Percentiles rank a stretch among this genome's conserved stretches.
Conservation (phyloP, 441 rosid genomes). For the Erodium moschatum region DNA sequence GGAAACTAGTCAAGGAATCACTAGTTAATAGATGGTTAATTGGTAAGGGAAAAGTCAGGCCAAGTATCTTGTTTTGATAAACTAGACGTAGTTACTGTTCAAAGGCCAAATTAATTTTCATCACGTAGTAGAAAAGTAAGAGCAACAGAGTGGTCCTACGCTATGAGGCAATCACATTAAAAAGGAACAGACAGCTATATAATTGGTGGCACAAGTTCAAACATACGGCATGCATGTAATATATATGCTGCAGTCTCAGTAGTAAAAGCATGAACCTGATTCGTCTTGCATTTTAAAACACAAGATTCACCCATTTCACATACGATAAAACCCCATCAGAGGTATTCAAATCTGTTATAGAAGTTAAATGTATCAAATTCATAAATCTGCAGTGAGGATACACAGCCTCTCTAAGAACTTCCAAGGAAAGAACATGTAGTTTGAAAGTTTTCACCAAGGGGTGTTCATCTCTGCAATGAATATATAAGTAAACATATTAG, state of each 20-base stretch:
- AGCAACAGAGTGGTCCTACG: background rate
- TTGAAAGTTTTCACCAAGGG: constrained; percentile 38
- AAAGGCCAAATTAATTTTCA: background rate
- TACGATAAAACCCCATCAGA: constrained; percentile 5
- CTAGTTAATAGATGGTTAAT: background rate
- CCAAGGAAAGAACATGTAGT: constrained; percentile 60
- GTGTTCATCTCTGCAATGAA: constrained; percentile 45
- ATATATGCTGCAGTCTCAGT: background rate
- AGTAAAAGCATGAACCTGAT: background rate
- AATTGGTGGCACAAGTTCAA: constrained; percentile 11
- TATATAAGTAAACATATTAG: constrained; percentile 20
- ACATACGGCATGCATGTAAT: background rate
- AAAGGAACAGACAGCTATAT: constrained; percentile 8
- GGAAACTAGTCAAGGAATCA: constrained; percentile 44
- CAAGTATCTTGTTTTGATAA: background rate
- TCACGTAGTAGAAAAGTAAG: background rate
- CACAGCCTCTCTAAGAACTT: constrained; percentile 72
- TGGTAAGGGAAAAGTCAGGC: background rate
- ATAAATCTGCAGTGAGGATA: constrained; percentile 39
- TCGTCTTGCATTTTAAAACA: background rate
- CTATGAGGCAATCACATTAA: background rate
- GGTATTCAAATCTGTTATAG: background rate
- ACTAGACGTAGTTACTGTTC: background rate
- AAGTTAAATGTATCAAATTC: background rate
- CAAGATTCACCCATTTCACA: constrained; percentile 14